phyloP scores from a whole-genome alignment of 106 monocot species.

The Posidonia australis region DNA sequence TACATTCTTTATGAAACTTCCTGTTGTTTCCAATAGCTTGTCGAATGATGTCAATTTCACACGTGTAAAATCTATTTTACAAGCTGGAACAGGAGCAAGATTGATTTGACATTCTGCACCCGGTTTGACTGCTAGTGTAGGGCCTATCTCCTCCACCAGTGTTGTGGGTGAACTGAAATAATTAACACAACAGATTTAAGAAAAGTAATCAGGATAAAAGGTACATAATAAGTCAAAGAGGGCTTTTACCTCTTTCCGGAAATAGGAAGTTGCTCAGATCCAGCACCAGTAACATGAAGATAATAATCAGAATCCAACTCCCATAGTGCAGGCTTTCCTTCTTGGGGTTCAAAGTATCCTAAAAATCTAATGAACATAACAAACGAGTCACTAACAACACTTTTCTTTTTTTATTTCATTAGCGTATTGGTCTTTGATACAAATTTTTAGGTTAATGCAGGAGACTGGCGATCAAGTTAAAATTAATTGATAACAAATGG shows the following conservation, averaged over 20 bases:
- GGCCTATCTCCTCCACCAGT: slow-evolving; percentile 5
- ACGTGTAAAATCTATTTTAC: slow-evolving; percentile 70
- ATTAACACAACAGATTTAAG: not conserved
- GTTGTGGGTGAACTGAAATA: slow-evolving; percentile 32
- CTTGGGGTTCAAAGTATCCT: slow-evolving; percentile 92
- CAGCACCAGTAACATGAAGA: slow-evolving; percentile 78
- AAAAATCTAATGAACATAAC: slow-evolving; percentile 50
- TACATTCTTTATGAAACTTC: slow-evolving; percentile 78
- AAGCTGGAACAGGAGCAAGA: slow-evolving; percentile 71
- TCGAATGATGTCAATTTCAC: slow-evolving; percentile 87
- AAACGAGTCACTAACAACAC: too few relatives aligned
- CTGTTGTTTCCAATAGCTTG: slow-evolving; percentile 68
- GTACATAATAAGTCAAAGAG: not conserved
- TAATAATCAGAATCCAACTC: slow-evolving; percentile 97
- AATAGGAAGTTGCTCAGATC: slow-evolving; percentile 40
- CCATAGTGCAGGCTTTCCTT: slow-evolving; percentile 97
- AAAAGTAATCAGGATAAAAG: not conserved
- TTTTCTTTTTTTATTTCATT: too few relatives aligned
- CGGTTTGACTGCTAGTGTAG: not conserved
- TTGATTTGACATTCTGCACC: slow-evolving; percentile 4
- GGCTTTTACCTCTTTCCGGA: slow-evolving; percentile 26
- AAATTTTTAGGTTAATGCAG: too few relatives aligned
- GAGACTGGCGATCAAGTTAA: not conserved
- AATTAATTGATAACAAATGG: not conserved
- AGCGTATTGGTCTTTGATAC: too few relatives aligned